These are phyloP conservation scores for Alternaria longipes DNA, from an alignment of 2,329 filamentous ascomycete species.

Conservation along the genomic window DNA sequence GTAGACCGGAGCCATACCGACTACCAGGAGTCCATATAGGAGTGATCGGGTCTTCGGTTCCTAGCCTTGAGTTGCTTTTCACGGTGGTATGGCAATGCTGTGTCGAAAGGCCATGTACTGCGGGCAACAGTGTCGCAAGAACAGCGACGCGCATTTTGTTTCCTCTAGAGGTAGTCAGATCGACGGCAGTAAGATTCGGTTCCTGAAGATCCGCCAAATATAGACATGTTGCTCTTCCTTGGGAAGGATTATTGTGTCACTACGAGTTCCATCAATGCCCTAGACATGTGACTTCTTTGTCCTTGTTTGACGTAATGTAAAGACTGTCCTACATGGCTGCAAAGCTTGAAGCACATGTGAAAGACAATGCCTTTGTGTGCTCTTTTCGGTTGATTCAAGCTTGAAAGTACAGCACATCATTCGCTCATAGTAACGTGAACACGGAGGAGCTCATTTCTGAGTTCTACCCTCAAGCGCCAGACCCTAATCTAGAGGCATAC, in stretches of 20 bases:
- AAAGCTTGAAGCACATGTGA: not conserved
- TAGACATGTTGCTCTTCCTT: not conserved
- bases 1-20: slow-evolving; percentile 1
- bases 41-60: not conserved
- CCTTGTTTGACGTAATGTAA: not conserved
- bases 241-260: not conserved
- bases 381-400: not conserved
- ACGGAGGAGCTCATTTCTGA: not conserved
- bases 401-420: not conserved
- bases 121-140: not conserved
- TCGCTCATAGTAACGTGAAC: not conserved
- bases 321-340: not conserved
- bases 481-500: no score
- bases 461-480: no score
- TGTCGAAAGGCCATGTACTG: not conserved
- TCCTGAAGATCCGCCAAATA: not conserved
- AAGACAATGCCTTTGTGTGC: slow-evolving; percentile 1
- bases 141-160: not conserved
- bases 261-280: not conserved
- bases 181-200: not conserved
- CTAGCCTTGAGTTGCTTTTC: not conserved
- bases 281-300: not conserved
- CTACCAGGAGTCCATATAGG: not conserved
- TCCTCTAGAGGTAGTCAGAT: not conserved
- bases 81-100: not conserved